Conservation (phyloP, 345 rosid genomes). For the Eucalyptus guilfoylei region DNA sequence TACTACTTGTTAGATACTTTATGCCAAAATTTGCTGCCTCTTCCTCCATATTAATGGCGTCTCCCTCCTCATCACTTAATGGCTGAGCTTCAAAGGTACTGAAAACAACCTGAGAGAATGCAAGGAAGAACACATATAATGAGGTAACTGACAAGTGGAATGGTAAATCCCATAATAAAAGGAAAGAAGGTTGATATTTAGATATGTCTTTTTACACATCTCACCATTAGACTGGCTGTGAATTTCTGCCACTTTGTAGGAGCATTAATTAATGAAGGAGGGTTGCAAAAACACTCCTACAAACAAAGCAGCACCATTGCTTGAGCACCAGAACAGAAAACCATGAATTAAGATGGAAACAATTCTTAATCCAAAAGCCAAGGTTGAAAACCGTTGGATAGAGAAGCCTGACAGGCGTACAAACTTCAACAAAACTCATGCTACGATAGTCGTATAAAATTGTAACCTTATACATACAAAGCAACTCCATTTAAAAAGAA, state of each 20-base stretch:
- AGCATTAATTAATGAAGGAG: slow-evolving; percentile 56
- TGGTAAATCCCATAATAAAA: not conserved
- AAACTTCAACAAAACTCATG: not conserved
- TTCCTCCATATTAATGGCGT: slow-evolving; percentile 87
- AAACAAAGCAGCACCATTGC: slow-evolving; percentile 7
- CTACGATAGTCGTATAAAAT: not conserved
- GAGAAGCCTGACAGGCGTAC: not conserved
- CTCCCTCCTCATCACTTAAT: slow-evolving; percentile 93
- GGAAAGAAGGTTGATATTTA: not conserved
- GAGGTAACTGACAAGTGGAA: not conserved
- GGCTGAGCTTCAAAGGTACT: slow-evolving; percentile 95
- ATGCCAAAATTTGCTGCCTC: slow-evolving; percentile 87
- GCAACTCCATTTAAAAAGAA: not conserved
- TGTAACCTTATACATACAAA: not conserved
- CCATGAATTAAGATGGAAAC: not conserved
- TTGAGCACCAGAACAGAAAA: not conserved
- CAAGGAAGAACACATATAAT: not conserved
- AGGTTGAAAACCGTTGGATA: not conserved
- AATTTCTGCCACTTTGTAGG: slow-evolving; percentile 92
- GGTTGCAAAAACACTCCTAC: slow-evolving; percentile 90
- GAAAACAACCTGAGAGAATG: slow-evolving; percentile 61
- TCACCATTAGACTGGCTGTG: slow-evolving; percentile 72
- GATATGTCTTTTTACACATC: not conserved
- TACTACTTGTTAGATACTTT: slow-evolving; percentile 96
- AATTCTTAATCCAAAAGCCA: not conserved